These are phyloP conservation scores for Talaromyces sp. DNA, from an alignment of 2,329 filamentous ascomycete species.

Conservation along the genomic window DNA sequence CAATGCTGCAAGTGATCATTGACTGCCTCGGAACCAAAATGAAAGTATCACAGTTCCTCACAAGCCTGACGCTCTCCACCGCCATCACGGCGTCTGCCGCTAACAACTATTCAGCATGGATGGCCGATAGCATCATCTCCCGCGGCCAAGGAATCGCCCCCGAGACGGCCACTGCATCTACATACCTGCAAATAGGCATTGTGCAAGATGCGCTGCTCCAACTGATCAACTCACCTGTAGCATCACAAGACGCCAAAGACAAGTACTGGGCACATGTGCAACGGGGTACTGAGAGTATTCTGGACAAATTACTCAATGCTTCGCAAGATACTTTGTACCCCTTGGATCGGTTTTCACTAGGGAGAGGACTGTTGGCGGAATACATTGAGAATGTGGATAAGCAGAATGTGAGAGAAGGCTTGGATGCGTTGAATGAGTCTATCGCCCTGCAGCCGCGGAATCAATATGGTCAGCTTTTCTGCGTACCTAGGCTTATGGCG, in stretches of 20 bases:
- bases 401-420: conserved; percentile 17
- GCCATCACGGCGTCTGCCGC: background rate
- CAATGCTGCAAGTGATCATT: background rate
- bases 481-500: background rate
- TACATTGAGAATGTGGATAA: conserved; percentile 16
- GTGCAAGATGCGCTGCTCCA: conserved; percentile 26
- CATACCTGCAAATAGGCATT: conserved; percentile 24
- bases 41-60: background rate
- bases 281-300: conserved; percentile 23
- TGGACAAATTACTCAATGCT: conserved; percentile 21
- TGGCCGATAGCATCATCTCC: conserved; percentile 29
- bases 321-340: conserved; percentile 23
- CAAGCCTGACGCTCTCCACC: background rate
- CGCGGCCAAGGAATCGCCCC: conserved; percentile 24
- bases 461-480: conserved; percentile 6
- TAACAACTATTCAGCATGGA: conserved; percentile 24
- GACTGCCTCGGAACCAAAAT: background rate
- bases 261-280: conserved; percentile 24
- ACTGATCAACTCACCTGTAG: conserved; percentile 18
- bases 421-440: conserved; percentile 22
- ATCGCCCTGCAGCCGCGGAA: conserved; percentile 24
- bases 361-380: conserved; percentile 22
- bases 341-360: conserved; percentile 24
- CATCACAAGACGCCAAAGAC: conserved; percentile 11
- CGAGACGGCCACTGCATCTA: conserved; percentile 14